Conservation (phyloP, 2,329 filamentous ascomycete genomes). For the Beauveria sp. region DNA sequence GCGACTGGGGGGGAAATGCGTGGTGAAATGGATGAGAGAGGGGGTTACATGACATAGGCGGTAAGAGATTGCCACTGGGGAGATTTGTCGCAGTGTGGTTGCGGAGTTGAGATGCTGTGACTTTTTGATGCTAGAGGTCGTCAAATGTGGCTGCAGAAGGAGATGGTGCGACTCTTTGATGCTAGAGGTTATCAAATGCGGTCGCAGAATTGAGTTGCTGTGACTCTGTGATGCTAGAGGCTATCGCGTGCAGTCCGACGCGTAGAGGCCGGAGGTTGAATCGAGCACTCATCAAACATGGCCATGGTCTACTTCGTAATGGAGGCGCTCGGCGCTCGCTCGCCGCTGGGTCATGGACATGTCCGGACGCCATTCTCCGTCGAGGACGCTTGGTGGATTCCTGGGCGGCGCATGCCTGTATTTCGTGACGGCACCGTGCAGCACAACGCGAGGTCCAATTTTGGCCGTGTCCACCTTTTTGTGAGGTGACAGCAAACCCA, state of each 20-base stretch:
- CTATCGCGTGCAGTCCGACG: too few relatives aligned
- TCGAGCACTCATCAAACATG: not conserved
- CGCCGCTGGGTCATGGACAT: too few relatives aligned
- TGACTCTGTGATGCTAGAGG: not conserved
- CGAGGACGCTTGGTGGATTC: not conserved
- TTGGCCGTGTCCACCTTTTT: slow-evolving; percentile 6
- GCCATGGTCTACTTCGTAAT: not conserved
- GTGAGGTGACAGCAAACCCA: slow-evolving; percentile 1
- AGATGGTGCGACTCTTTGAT: too few relatives aligned
- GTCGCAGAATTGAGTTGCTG: not conserved
- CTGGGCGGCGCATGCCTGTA: not conserved
- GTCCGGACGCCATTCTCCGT: slow-evolving; percentile 6
- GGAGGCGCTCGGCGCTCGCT: not conserved
- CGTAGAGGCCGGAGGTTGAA: not conserved
- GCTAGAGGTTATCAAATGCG: not conserved
- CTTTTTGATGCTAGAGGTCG: not conserved
- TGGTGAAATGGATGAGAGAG: not conserved
- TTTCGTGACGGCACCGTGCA: not conserved
- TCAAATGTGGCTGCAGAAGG: too few relatives aligned
- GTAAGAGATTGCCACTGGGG: not conserved
- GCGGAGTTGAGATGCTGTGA: not conserved
- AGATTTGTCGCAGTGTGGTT: not conserved
- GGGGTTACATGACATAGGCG: slow-evolving; percentile 3
- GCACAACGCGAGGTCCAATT: not conserved
- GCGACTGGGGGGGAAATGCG: not conserved